Percentiles rank a stretch among this genome's conserved stretches.
Evolutionary conservation across 495 filamentous ascomycete genomes (phyloP).

Genomic region (Aspergillus olivimuriae): DNA sequence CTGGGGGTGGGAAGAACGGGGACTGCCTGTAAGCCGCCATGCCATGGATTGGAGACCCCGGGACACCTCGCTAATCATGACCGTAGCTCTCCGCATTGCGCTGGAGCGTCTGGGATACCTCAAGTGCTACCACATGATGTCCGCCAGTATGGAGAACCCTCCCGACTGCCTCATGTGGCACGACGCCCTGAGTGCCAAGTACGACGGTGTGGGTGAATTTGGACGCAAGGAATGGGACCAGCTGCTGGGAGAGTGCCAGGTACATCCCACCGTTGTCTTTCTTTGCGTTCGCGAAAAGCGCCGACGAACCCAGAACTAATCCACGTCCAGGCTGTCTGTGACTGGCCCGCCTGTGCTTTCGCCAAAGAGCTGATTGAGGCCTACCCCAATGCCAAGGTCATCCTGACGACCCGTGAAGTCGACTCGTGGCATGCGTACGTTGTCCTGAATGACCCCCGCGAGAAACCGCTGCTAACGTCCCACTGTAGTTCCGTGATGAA

Average conservation of each 20-base stretch:
- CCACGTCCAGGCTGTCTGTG: constrained; percentile 52
- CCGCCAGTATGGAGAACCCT: constrained; percentile 53
- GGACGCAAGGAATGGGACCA: constrained; percentile 61
- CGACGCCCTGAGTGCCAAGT: constrained; percentile 60
- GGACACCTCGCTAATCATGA: too few relatives aligned
- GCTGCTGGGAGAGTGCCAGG: constrained; percentile 57
- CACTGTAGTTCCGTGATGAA: constrained; percentile 40
- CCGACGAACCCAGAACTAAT: too few relatives aligned
- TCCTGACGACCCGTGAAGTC: constrained; percentile 56
- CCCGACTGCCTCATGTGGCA: constrained; percentile 57
- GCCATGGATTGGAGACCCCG: too few relatives aligned
- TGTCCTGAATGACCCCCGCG: neutral
- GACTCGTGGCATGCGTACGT: constrained; percentile 51
- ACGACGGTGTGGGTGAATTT: constrained; percentile 53
- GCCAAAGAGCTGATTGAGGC: constrained; percentile 61
- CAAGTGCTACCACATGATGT: constrained; percentile 64
- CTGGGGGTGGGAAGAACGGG: constrained; percentile 60
- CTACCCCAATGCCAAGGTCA: constrained; percentile 65
- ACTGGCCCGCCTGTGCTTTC: constrained; percentile 61
- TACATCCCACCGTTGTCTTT: constrained; percentile 9
- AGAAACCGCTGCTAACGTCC: neutral
- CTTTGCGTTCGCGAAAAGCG: too few relatives aligned
- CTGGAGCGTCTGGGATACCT: constrained; percentile 54
- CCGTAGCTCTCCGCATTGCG: constrained; percentile 54
- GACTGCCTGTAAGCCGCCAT: constrained; percentile 49